These are phyloP conservation scores for Sordariomycetes sp. DNA, from an alignment of 2,329 filamentous ascomycete genomes.

Conservation along the genomic window DNA sequence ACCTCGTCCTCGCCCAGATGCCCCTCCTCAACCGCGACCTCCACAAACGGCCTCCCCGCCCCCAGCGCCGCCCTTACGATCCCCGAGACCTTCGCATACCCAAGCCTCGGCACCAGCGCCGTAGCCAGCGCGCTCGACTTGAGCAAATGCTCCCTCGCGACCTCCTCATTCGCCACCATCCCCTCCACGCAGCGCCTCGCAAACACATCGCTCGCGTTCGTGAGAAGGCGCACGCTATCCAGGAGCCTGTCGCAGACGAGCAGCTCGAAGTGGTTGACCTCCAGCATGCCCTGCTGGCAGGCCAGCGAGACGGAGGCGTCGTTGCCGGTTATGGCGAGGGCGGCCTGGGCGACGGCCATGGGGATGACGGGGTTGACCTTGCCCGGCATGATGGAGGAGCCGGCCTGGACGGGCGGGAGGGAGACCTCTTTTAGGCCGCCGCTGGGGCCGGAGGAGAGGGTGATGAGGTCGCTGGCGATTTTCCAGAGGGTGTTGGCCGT, in stretches of 20 bases:
- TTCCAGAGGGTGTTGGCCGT: constrained; percentile 2
- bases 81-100: constrained; percentile 1
- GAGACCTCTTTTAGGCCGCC: constrained; percentile 3
- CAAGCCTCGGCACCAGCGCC: not conserved
- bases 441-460: constrained; percentile 1
- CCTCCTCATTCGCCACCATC: constrained; percentile 1
- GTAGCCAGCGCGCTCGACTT: constrained; percentile 2
- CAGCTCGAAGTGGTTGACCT: constrained; percentile 5
- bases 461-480: constrained; percentile 3
- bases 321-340: constrained; percentile 3
- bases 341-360: constrained; percentile 2
- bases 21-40: not conserved
- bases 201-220: not conserved
- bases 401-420: constrained; percentile 2
- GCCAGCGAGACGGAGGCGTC: not conserved
- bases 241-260: constrained; percentile 4
- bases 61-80: not conserved
- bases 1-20: not conserved
- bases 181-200: constrained; percentile 1
- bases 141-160: constrained; percentile 1
- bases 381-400: constrained; percentile 5
- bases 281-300: constrained; percentile 5
- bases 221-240: not conserved
- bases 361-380: constrained; percentile 5
- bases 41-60: not conserved